Percentiles rank a stretch among this genome's conserved stretches.
Evolutionary conservation across 306 rosid species (phyloP).

Genomic region (Vigna reflexopilosa): DNA sequence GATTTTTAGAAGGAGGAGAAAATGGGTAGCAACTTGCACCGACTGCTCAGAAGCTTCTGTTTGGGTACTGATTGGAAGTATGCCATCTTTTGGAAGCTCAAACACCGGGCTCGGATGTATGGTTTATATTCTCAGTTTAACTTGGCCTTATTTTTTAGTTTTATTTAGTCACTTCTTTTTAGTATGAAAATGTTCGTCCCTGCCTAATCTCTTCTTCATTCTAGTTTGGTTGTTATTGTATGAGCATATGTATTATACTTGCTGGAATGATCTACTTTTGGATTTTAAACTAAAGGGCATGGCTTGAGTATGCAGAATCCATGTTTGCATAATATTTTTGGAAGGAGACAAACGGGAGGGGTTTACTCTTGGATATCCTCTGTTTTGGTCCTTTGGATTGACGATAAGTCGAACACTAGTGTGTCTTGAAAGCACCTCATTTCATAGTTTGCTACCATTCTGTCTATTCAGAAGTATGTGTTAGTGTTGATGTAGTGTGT

Average conservation of each 20-base stretch:
- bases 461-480: neutral
- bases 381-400: conserved; percentile 8
- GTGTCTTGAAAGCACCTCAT: neutral
- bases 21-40: conserved; percentile 77
- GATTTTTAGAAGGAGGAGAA: conserved; percentile 23
- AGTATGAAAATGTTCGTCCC: too few relatives aligned
- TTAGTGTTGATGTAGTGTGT: conserved; percentile 14
- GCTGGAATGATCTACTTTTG: neutral
- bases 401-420: neutral
- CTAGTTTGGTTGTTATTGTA: conserved; percentile 21
- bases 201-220: neutral
- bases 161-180: conserved; percentile 12
- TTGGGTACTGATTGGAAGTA: conserved; percentile 89
- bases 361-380: neutral
- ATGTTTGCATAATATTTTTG: neutral
- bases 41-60: conserved; percentile 76
- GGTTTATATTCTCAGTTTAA: conserved; percentile 32
- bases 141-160: conserved; percentile 11
- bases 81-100: conserved; percentile 96
- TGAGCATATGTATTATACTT: conserved; percentile 26
- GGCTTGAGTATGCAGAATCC: conserved; percentile 16
- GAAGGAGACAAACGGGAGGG: neutral
- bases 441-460: conserved; percentile 12
- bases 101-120: conserved; percentile 81
- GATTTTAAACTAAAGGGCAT: conserved; percentile 16